These are phyloP conservation scores for Fusarium clavum DNA, from an alignment of 2,329 filamentous ascomycete genomes.

Conservation along the genomic window DNA sequence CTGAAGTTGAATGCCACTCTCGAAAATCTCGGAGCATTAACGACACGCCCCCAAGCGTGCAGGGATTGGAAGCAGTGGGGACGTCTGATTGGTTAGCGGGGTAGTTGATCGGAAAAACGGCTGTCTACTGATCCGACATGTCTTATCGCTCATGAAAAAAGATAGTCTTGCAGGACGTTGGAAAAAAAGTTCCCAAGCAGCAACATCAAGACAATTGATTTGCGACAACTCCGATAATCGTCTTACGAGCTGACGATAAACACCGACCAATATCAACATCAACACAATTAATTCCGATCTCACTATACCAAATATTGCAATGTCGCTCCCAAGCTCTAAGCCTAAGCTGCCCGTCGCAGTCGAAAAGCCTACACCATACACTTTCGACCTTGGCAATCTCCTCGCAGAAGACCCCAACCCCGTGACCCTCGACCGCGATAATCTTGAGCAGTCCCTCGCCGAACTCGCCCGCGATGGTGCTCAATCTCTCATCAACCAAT, in stretches of 20 bases:
- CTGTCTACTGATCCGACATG: slow-evolving; percentile 44
- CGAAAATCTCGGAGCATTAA: slow-evolving; percentile 48
- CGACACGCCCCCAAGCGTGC: slow-evolving; percentile 38
- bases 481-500: slow-evolving; percentile 92
- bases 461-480: slow-evolving; percentile 86
- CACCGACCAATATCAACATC: background rate
- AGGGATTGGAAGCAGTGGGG: slow-evolving; percentile 3
- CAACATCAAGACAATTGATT: slow-evolving; percentile 21
- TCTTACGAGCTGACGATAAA: background rate
- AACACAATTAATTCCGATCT: background rate
- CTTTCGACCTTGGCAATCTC: slow-evolving; percentile 90
- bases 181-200: slow-evolving; percentile 43
- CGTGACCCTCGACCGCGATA: slow-evolving; percentile 64
- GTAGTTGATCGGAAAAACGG: slow-evolving; percentile 40
- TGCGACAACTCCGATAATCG: slow-evolving; percentile 9
- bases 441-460: slow-evolving; percentile 76
- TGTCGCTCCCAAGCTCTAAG: slow-evolving; percentile 54
- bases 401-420: slow-evolving; percentile 90
- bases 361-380: slow-evolving; percentile 88
- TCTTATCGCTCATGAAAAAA: slow-evolving; percentile 47
- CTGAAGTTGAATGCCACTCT: slow-evolving; percentile 41
- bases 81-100: slow-evolving; percentile 34
- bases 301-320: slow-evolving; percentile 35
- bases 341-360: slow-evolving; percentile 72
- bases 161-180: background rate